Percentiles rank a stretch among this genome's conserved stretches.
These are phyloP conservation scores for Saccharata proteae DNA, from an alignment of 2,329 filamentous ascomycete genomes.

Conservation along the genomic window DNA sequence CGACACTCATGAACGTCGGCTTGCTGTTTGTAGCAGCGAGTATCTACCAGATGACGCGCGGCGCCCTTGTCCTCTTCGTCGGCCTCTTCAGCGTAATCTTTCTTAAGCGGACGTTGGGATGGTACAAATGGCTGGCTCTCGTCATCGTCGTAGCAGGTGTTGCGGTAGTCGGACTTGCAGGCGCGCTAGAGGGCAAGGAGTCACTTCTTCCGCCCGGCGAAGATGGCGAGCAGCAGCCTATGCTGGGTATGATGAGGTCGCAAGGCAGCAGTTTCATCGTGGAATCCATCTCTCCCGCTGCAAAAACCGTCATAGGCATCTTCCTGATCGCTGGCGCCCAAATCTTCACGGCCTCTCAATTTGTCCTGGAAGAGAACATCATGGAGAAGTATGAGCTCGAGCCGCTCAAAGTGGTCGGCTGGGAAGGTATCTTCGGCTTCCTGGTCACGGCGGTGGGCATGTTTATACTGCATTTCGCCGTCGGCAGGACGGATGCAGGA, in stretches of 20 bases:
- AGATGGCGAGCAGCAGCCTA: not conserved
- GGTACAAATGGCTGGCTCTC: slow-evolving; percentile 90
- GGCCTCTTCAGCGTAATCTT: slow-evolving; percentile 92
- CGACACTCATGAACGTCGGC: slow-evolving; percentile 94
- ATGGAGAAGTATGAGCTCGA: slow-evolving; percentile 68
- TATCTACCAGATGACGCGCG: slow-evolving; percentile 98
- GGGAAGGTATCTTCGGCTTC: slow-evolving; percentile 92
- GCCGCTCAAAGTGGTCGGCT: slow-evolving; percentile 84
- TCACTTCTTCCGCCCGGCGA: slow-evolving; percentile 35
- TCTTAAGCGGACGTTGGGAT: slow-evolving; percentile 60
- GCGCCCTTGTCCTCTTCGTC: slow-evolving; percentile 88
- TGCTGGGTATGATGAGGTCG: slow-evolving; percentile 2
- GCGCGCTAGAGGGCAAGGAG: slow-evolving; percentile 60
- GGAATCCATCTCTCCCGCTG: slow-evolving; percentile 32
- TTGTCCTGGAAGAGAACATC: slow-evolving; percentile 90
- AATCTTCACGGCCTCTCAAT: slow-evolving; percentile 93
- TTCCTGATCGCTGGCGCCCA: slow-evolving; percentile 86
- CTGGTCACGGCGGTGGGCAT: slow-evolving; percentile 65
- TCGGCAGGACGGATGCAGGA: slow-evolving; percentile 65
- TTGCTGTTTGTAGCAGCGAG: slow-evolving; percentile 87
- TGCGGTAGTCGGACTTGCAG: slow-evolving; percentile 77
- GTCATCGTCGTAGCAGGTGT: slow-evolving; percentile 81
- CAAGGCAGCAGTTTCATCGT: slow-evolving; percentile 2
- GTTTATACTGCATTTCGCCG: slow-evolving; percentile 61
- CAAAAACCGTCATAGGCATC: slow-evolving; percentile 69